Base-by-base conservation (phyloP, 805 yeast species). In the Candida chilensis region DNA sequence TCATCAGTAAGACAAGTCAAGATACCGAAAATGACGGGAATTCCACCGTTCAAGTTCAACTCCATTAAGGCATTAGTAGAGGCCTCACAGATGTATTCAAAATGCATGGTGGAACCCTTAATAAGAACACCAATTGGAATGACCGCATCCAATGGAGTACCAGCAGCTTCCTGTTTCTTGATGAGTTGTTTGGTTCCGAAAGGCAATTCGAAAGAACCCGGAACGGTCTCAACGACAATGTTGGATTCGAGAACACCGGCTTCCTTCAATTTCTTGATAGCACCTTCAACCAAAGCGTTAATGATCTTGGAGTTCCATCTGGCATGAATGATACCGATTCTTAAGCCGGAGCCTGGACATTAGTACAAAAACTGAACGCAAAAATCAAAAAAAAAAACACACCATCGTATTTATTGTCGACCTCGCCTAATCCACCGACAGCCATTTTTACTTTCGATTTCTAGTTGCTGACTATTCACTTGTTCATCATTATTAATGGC, bases 81-180 rank as follows among this genome's bases (percentile, higher is more conserved):
- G 3, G 95, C 61, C 36, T 92, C 97, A 51, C 95, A 82, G 45
- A 92, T 92, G 62, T 90, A 92, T 60, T 92, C 98, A 52, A 92
- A 92, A 61, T 92, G 98, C 95, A 87, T 87, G 21, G 97, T 92
- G 22, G 88, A 77, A 32, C 98, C 98, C 62, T 92, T 92, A 60
- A 92, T 90, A 47, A 92, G 67, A 22, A 83, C 88, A 33, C 98
- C 98, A 44, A 92, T 86, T 32, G 97, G 88, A 35, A 92, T 84
- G 22, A 90, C 72, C 4, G 90, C 96, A 53, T 92, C 96, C 33
- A 81, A 60, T 16, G 72, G 69, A 31, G 59, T 48, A 29, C 65
- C 68, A 32, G 54, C 40, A 21, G 45, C 45, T 16, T 54, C 50
- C 34, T 68, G 61, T 37, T 63, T 66, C 13, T 66, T 66, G 25